phyloP scores from a whole-genome alignment of 495 filamentous ascomycete genomes.

The Opeltia flavorubescens region DNA sequence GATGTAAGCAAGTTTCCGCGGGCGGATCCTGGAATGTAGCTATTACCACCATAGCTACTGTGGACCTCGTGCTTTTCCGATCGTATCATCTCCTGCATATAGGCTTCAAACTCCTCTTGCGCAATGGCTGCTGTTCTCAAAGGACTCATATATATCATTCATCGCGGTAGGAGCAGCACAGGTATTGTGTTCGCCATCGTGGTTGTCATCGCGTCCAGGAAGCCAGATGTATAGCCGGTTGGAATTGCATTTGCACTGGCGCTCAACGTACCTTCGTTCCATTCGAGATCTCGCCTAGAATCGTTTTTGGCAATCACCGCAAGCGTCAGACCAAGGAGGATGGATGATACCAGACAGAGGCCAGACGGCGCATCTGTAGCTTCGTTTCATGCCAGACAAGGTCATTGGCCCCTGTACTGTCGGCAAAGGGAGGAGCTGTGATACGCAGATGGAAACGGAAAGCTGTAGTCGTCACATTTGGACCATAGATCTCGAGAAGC shows the following conservation, averaged over 20 bases:
- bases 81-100: conserved; percentile 1
- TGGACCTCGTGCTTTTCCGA: background rate
- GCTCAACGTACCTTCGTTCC: background rate
- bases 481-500: conserved; percentile 16
- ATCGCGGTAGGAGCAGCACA: background rate
- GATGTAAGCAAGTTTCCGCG: conserved; percentile 8
- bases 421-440: conserved; percentile 13
- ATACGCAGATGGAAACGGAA: conserved; percentile 14
- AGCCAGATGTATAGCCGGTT: background rate
- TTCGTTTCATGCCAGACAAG: conserved; percentile 15
- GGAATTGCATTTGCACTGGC: background rate
- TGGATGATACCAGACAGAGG: background rate
- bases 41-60: no score
- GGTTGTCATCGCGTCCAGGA: background rate
- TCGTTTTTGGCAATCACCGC: background rate
- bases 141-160: background rate
- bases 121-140: background rate
- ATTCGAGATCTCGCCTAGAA: background rate
- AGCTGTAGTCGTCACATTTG: conserved; percentile 13
- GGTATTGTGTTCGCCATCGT: background rate
- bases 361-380: conserved; percentile 5
- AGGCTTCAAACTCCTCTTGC: background rate
- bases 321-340: background rate
- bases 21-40: background rate
- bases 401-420: conserved; percentile 11